phyloP scores from a whole-genome alignment of 2,329 filamentous ascomycete species.

The Fusarium nanum region DNA sequence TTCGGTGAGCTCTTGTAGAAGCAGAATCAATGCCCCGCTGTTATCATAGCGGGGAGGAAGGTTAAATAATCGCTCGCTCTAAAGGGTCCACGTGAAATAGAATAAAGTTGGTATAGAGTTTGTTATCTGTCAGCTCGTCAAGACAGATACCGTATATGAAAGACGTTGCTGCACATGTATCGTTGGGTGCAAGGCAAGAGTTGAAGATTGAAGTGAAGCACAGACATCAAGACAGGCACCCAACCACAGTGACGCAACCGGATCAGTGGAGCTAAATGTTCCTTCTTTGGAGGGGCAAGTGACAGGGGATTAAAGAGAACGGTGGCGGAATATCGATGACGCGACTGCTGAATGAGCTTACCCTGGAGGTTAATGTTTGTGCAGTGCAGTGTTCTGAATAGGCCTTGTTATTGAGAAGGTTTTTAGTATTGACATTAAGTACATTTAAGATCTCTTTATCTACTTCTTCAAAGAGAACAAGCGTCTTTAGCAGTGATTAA shows the following conservation, averaged over 20 bases:
- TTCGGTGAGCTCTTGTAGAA: slow-evolving; percentile 33
- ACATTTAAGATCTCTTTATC: neutral
- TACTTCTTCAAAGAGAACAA: neutral
- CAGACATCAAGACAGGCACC: slow-evolving; percentile 47
- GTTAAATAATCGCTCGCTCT: neutral
- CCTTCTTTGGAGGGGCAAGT: slow-evolving; percentile 31
- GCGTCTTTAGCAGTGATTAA: neutral
- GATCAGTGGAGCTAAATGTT: slow-evolving; percentile 23
- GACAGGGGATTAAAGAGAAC: slow-evolving; percentile 11
- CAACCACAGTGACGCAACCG: slow-evolving; percentile 51
- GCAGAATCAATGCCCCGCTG: slow-evolving; percentile 38
- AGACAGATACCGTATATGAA: neutral
- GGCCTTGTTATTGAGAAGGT: neutral
- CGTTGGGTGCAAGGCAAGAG: slow-evolving; percentile 23
- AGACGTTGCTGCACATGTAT: neutral
- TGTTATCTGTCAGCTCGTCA: slow-evolving; percentile 3
- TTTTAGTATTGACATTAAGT: neutral
- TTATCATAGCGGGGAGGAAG: slow-evolving; percentile 25
- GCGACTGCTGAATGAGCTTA: slow-evolving; percentile 15
- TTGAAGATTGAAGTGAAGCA: slow-evolving; percentile 41
- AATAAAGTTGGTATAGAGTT: neutral
- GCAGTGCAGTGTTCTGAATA: neutral
- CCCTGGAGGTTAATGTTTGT: slow-evolving; percentile 6
- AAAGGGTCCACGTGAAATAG: neutral
- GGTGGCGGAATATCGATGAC: slow-evolving; percentile 44